phyloP scores from a whole-genome alignment of 768 basidiomycete species.

The Calocera cornea region DNA sequence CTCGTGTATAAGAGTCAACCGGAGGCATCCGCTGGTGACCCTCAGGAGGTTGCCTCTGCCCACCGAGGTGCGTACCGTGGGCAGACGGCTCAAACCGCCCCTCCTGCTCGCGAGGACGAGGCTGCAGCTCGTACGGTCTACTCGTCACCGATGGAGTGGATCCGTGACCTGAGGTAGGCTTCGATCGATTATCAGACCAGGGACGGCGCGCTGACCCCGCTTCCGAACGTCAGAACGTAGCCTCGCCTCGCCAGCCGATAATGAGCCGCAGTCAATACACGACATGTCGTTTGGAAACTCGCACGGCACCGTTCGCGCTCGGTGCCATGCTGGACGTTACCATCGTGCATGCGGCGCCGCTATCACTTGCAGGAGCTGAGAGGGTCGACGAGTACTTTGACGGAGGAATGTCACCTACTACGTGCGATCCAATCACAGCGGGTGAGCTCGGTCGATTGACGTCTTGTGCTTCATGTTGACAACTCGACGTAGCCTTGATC shows the following conservation, averaged over 20 bases:
- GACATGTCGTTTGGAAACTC: no score
- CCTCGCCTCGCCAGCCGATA: no score
- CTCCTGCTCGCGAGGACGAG: background rate
- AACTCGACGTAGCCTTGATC: no score
- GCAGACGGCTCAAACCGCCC: background rate
- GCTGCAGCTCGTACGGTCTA: background rate
- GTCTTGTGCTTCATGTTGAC: no score
- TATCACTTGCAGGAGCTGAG: background rate
- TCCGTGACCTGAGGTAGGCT: background rate
- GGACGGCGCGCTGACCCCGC: no score
- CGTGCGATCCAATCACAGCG: background rate
- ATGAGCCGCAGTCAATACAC: no score
- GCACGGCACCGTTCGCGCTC: background rate
- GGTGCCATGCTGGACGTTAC: background rate
- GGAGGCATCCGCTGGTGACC: background rate
- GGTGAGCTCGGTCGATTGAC: no score
- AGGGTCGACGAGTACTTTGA: background rate
- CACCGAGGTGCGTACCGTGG: background rate
- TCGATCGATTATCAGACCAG: background rate
- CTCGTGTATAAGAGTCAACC: background rate
- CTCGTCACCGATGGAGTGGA: background rate
- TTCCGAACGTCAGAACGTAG: no score
- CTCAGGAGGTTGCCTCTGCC: conserved; percentile 4
- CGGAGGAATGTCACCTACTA: background rate
- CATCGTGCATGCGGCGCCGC: background rate